phyloP scores from a whole-genome alignment of 192 early-diverging fungal genomes.

The Lobulomyces angularis region DNA sequence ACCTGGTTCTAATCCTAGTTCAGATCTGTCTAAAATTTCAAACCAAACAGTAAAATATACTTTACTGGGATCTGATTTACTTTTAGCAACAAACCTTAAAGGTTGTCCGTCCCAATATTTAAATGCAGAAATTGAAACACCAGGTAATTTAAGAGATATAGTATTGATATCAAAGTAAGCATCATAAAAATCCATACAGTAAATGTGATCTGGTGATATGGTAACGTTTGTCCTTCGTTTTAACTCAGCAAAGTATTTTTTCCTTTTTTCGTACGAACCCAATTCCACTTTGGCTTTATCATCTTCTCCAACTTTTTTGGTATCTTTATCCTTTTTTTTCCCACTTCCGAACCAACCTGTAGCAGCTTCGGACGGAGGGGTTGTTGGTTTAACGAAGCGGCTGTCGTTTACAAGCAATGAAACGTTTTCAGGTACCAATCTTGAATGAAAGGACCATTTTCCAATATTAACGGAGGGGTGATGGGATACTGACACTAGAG shows the following conservation, averaged over 20 bases:
- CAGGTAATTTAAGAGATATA: constrained; percentile 17
- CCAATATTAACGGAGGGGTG: constrained; percentile 9
- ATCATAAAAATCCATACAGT: constrained; percentile 29
- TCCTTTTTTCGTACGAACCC: constrained; percentile 24
- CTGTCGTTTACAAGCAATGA: constrained; percentile 11
- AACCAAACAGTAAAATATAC: constrained; percentile 1
- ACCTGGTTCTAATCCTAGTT: background rate
- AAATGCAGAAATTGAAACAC: constrained; percentile 20
- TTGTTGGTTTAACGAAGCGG: no score
- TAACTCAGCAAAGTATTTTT: constrained; percentile 16
- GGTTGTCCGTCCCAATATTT: constrained; percentile 29
- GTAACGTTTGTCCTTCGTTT: constrained; percentile 5
- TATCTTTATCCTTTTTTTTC: no score
- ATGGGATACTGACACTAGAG: background rate
- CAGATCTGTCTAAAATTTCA: background rate
- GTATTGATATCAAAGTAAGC: constrained; percentile 28
- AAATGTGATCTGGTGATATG: constrained; percentile 15
- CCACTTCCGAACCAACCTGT: no score
- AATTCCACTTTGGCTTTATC: no score
- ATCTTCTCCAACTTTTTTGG: no score
- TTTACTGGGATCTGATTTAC: background rate
- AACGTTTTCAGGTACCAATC: constrained; percentile 17
- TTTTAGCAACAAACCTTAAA: constrained; percentile 14
- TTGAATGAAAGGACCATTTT: constrained; percentile 14
- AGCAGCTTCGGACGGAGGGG: constrained; percentile 1